These are phyloP conservation scores for Fusarium succisae DNA, from an alignment of 2,329 filamentous ascomycete species.

Conservation along the genomic window DNA sequence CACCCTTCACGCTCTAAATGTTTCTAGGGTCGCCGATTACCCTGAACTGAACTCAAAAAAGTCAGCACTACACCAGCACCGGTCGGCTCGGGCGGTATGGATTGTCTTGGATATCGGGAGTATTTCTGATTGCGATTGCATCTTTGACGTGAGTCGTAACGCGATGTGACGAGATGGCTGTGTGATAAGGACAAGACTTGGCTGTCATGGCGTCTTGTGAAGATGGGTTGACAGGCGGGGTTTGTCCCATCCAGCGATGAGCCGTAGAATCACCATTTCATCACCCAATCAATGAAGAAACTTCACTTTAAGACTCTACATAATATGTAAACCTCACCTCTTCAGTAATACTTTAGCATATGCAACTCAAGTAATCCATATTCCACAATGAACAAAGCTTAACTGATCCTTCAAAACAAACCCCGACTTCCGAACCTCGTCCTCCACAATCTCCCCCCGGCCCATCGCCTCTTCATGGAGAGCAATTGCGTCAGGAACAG, in stretches of 20 bases:
- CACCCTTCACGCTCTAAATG: background rate
- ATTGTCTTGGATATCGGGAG: constrained; percentile 9
- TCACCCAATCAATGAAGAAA: fast-evolving
- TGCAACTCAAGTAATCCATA: fast-evolving
- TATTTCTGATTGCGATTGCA: background rate
- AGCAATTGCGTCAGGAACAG: constrained; percentile 41
- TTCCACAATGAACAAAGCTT: background rate
- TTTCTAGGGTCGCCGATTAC: background rate
- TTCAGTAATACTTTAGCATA: too few relatives aligned
- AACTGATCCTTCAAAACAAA: background rate
- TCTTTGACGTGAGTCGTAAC: background rate
- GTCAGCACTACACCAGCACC: background rate
- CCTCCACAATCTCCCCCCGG: constrained; percentile 14
- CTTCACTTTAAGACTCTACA: too few relatives aligned
- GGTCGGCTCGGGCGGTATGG: constrained; percentile 31
- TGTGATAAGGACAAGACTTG: constrained; percentile 10
- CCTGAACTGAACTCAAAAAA: background rate
- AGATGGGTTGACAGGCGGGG: background rate
- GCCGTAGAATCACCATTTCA: background rate
- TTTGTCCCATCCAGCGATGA: background rate
- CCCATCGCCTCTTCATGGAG: constrained; percentile 23
- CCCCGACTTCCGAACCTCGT: constrained; percentile 29
- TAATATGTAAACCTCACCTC: background rate
- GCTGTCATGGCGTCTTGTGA: constrained; percentile 5
- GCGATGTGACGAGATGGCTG: constrained; percentile 7